These are phyloP conservation scores for Pichia nakasei DNA, from an alignment of 805 yeast species.

Conservation along the genomic window DNA sequence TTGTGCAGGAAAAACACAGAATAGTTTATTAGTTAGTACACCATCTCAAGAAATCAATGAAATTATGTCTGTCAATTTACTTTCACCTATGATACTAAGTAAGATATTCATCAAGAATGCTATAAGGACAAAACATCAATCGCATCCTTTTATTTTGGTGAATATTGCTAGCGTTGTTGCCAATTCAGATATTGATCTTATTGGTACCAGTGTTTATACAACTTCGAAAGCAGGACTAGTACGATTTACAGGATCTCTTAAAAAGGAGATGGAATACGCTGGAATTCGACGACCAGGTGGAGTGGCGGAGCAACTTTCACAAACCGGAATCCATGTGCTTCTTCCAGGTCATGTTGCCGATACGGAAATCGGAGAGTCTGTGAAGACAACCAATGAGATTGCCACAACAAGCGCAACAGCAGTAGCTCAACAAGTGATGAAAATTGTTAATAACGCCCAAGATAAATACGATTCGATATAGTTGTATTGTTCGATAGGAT, in stretches of 20 bases:
- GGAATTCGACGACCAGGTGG: not conserved
- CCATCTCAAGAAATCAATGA: slow-evolving; percentile 32
- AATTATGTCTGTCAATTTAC: slow-evolving; percentile 47
- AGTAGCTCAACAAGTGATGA: slow-evolving; percentile 8
- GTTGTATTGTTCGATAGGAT: too few relatives aligned
- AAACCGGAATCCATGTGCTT: slow-evolving; percentile 43
- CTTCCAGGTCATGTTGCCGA: slow-evolving; percentile 59
- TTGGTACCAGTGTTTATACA: slow-evolving; percentile 57
- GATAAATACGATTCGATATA: too few relatives aligned
- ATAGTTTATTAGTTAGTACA: slow-evolving; percentile 39
- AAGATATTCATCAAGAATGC: slow-evolving; percentile 35
- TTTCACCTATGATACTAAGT: slow-evolving; percentile 52
- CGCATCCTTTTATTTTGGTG: not conserved
- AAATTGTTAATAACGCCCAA: too few relatives aligned
- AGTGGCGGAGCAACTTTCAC: not conserved
- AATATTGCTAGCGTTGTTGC: not conserved
- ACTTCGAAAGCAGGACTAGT: slow-evolving; percentile 65
- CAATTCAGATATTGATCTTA: slow-evolving; percentile 27
- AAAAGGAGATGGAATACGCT: not conserved
- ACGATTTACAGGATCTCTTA: slow-evolving; percentile 48
- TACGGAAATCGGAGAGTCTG: slow-evolving; percentile 54
- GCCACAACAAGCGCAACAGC: slow-evolving; percentile 2
- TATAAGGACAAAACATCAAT: not conserved
- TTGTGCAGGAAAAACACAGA: slow-evolving; percentile 61
- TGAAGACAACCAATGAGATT: slow-evolving; percentile 6